Evolutionary conservation across 768 basidiomycete species (phyloP), one percentile per base, ranked within the genome.

Genomic region (Macrolepiota dolichaula): DNA sequence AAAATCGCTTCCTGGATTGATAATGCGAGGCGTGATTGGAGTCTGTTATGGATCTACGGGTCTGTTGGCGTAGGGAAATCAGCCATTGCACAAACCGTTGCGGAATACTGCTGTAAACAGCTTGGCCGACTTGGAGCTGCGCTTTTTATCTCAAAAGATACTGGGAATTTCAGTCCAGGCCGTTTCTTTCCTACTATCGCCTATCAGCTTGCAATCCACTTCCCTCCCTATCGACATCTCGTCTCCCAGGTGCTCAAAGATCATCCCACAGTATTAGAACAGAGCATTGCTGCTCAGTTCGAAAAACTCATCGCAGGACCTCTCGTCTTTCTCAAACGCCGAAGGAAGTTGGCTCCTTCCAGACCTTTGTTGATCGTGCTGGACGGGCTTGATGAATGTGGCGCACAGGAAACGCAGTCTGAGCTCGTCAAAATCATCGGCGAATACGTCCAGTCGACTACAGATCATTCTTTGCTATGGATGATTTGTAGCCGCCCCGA

Each of bases 21-120:
- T 42, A n/a, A n/a, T 42, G 40, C 40, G 1, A 5, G 17, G 10
- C 40, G 40, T n/a, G 40, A 13, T n/a, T 42, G 40, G 17, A n/a
- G n/a, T 13, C 5, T 42, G 12, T n/a, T 42, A n/a, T 42, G 40
- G 29, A 32, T 32, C 29, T 32, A 32, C 29, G 59, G 59, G 7
- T 38, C 52, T 36, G 59, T 51, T 2, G 59, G 59, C 11, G 52
- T 51, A 9, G 59, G 59, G 10, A 60, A 60, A 25, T 52, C 59
- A 3, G 51, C 59, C 4, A 24, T 60, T 15, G 22, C 59, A 10
- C 37, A 52, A 27, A 60, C 59, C 1, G 10, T 60, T 24, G 51
- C 51, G 37, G 29, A 37, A 9, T 51, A 60, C 12, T 51, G 29
- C 12, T 12, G 40, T 15, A 17, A 24, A 4, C 27, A 53, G 19